Evolutionary conservation across 208 protist genomes (phyloP), one percentile per base, ranked within the genome.

Genomic region (Perkinsela sp.): DNA sequence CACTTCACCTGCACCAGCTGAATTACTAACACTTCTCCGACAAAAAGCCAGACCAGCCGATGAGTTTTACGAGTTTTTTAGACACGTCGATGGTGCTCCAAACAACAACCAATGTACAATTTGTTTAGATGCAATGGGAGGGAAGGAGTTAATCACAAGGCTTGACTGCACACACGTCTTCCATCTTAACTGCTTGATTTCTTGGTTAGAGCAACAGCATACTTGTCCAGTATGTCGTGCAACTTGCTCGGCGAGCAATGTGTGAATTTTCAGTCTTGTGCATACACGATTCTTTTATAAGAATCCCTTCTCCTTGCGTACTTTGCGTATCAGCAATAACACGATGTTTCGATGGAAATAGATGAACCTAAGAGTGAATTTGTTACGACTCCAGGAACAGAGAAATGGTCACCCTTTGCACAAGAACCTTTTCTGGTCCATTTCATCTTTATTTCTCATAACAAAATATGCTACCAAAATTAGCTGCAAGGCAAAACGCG

Each of bases 91-190:
- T 22, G 22, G 22, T 6, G 40, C 6, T n/a, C 6, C 6, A 6
- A 57, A 22, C 40, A 22, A 57, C 40, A 22, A 22, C 6, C 40
- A 57, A 22, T 57, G 40, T 22, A 57, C 40, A 57, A 57, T 57
- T 57, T 57, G 40, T 22, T 22, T 57, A 6, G 40, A 6, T n/a
- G 40, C 40, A 22, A 57, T 57, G 40, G 40, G 40, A 57, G 40
- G 40, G 22, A 57, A 57, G 13, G 40, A 57, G 40, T 22, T 57
- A n/a, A 57, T 57, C 40, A 57, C 40, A 22, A 6, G 22, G 30
- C 16, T 69, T 2, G 29, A n/a, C 28, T 69, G 13, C 67, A 31
- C 28, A 13, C 66, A 67, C 66, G 66, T 67, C 28, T 67, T 67
- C 22, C 66, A 67, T 30, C 22, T 30, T 28, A n/a, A 67, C 2